Conservation (phyloP, 2,329 filamentous ascomycete species). For the Penicillium sp. region DNA sequence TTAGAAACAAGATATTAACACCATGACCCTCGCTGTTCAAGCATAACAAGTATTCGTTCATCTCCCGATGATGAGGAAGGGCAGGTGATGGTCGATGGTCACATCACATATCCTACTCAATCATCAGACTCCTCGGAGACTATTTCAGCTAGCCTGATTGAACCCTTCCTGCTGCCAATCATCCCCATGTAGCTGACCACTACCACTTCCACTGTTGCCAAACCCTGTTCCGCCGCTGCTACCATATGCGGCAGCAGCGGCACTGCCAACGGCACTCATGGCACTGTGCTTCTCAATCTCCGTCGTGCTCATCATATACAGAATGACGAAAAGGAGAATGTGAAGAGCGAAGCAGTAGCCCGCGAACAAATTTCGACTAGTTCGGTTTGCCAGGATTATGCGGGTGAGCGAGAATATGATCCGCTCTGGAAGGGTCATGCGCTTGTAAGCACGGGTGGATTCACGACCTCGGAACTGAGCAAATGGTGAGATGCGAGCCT, state of each 20-base stretch:
- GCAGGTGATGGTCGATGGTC: background rate
- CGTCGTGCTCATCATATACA: slow-evolving; percentile 80
- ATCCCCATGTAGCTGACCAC: slow-evolving; percentile 51
- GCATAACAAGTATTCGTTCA: slow-evolving; percentile 16
- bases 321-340: slow-evolving; percentile 80
- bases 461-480: slow-evolving; percentile 95
- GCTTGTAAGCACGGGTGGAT: slow-evolving; percentile 84
- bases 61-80: background rate
- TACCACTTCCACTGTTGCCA: slow-evolving; percentile 34
- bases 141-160: slow-evolving; percentile 34
- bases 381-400: slow-evolving; percentile 86
- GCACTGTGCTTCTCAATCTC: slow-evolving; percentile 69
- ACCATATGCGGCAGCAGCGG: slow-evolving; percentile 46
- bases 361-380: slow-evolving; percentile 92
- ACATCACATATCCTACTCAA: slow-evolving; percentile 1
- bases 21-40: slow-evolving; percentile 28
- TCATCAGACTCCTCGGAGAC: slow-evolving; percentile 11
- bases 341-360: slow-evolving; percentile 89
- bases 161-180: slow-evolving; percentile 71
- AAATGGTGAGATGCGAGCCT: slow-evolving; percentile 94
- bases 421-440: slow-evolving; percentile 90
- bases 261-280: slow-evolving; percentile 56
- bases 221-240: slow-evolving; percentile 35
- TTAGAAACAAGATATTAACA: slow-evolving; percentile 20
- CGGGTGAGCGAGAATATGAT: slow-evolving; percentile 89